Base-by-base conservation (phyloP, 163 green algal species). In the Prototheca stagnorum region DNA sequence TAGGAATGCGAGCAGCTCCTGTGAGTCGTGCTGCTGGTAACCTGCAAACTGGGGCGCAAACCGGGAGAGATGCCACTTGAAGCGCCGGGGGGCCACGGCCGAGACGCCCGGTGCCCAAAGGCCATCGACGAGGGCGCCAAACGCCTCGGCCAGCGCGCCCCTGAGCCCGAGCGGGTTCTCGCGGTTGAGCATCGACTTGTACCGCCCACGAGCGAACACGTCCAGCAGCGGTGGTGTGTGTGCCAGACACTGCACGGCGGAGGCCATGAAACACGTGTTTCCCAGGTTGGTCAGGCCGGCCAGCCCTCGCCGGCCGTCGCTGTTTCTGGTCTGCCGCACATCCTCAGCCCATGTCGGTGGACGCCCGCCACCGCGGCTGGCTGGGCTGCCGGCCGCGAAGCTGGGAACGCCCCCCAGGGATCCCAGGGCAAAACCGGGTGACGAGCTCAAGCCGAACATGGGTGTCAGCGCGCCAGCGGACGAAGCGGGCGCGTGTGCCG, bases 1-100 rank as follows among this genome's bases (percentile, higher is more conserved):
- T 57, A 96, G 72, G 58, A 93, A 96, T 3, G 80, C 80, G 25
- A 96, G 71, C 42, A 98, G 75, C 73, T 95, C 82, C 68, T 95
- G 86, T 27, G 65, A 81, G 71, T 97, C 88, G 49, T 97, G 88
- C 73, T 97, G 88, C 29, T 68, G 68, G 59, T 95, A 95, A 15
- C 86, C 88, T 15, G 52, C 72, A 64, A 97, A 97, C 59, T 93
- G 84, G 2, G 80, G 80, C 7, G 80, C 82, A 73, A 93, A 96
- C 45, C 73, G 62, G 2, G 65, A 75, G 11, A 97, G 74, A 27
- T 74, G 66, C 27, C 50, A 62, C 71, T 94, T 95, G 80, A 97
- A 97, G 9, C 50, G 53, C n/a, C 73, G 73, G 5, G 88, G 88
- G 0, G 55, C 61, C 0, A 96, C 75, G 39, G 47, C 49, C 22